A percentile compares a stretch with the other conserved stretches of the same genome.
These are phyloP conservation scores for Eucalyptus shirleyi DNA, from an alignment of 345 rosid genomes.

Conservation along the genomic window DNA sequence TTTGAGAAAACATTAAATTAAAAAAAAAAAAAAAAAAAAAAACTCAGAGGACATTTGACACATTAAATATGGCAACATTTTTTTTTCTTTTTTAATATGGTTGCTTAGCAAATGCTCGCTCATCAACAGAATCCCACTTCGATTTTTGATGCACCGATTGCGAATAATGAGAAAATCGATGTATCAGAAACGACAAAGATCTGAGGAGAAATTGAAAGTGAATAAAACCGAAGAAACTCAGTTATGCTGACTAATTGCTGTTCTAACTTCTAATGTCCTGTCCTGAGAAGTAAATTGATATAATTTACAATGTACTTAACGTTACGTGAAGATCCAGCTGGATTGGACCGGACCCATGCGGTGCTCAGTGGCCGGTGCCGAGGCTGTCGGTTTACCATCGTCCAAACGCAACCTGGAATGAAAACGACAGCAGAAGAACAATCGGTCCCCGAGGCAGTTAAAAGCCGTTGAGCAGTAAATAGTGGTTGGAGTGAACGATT, in stretches of 20 bases:
- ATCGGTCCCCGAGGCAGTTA: not conserved
- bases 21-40: too few relatives aligned
- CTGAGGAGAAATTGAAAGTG: not conserved
- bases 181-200: not conserved
- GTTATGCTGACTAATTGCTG: accelerated
- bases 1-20: not conserved
- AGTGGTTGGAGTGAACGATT: not conserved
- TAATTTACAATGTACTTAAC: too few relatives aligned
- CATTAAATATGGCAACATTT: not conserved
- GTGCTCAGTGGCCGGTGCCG: not conserved
- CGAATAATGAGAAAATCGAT: not conserved
- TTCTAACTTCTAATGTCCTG: not conserved
- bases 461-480: not conserved
- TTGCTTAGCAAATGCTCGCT: not conserved
- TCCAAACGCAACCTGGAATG: not conserved
- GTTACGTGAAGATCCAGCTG: not conserved
- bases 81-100: not conserved
- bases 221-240: not conserved
- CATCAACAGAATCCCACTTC: not conserved
- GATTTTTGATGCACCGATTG: not conserved
- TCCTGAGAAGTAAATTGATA: not conserved
- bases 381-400: not conserved
- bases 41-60: not conserved
- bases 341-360: not conserved
- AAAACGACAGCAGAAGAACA: not conserved